Evolutionary conservation across 257 asterid genomes (phyloP).

Genomic region (Solanum gandarillasii): DNA sequence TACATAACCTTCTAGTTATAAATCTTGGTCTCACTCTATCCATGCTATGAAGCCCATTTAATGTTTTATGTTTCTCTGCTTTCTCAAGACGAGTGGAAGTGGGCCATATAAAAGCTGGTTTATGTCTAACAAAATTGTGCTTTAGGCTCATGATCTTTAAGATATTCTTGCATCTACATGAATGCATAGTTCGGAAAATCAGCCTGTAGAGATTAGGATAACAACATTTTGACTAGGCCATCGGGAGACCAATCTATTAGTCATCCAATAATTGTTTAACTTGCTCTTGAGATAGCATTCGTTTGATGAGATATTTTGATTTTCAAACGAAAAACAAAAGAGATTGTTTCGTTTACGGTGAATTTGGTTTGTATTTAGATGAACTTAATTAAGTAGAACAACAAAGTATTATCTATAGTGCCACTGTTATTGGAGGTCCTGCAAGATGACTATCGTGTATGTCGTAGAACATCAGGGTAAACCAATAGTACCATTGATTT

Average conservation of each 20-base stretch:
- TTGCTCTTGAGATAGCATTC: not conserved
- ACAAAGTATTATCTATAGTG: not conserved
- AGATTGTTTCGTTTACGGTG: not conserved
- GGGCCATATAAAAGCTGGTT: not conserved
- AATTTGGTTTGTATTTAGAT: not conserved
- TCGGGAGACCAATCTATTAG: not conserved
- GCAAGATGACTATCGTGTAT: not conserved
- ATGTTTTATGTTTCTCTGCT: not conserved
- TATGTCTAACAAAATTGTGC: not conserved
- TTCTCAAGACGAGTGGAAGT: not conserved
- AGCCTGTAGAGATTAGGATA: not conserved
- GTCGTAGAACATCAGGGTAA: not conserved
- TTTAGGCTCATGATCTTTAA: not conserved
- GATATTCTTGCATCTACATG: not conserved
- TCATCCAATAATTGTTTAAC: not conserved
- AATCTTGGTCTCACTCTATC: not conserved
- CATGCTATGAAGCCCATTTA: not conserved
- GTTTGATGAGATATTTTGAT: not conserved
- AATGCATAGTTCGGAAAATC: not conserved
- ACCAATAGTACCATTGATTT: not conserved
- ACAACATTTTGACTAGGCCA: not conserved
- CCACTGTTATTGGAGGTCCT: not conserved
- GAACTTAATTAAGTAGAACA: not conserved
- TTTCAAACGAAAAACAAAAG: not conserved
- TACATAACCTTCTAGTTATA: not conserved